Evolutionary conservation across 2,329 filamentous ascomycete genomes (phyloP).

Genomic region (Pleomassaria siparia): DNA sequence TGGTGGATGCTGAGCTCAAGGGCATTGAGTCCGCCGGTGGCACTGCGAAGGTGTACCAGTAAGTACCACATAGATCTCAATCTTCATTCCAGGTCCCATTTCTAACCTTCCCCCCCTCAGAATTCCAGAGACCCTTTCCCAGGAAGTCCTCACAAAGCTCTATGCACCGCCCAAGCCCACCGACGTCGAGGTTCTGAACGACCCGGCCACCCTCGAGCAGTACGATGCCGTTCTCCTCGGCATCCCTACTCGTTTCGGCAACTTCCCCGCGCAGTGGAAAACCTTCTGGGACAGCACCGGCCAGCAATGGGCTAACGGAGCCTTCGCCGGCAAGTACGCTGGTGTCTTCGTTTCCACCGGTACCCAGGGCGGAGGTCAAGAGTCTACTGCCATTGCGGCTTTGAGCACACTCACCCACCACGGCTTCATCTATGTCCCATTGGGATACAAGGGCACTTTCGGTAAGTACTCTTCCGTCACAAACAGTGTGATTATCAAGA

Average conservation of each 20-base stretch:
- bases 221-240: conserved; percentile 93
- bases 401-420: conserved; percentile 90
- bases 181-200: conserved; percentile 63
- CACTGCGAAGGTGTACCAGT: conserved; percentile 79
- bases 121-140: conserved; percentile 80
- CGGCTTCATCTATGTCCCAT: conserved; percentile 93
- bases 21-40: conserved; percentile 89
- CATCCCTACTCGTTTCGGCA: conserved; percentile 94
- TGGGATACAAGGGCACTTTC: conserved; percentile 87
- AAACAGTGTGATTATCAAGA: not conserved
- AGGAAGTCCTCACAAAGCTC: conserved; percentile 88
- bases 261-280: conserved; percentile 97
- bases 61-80: conserved; percentile 33
- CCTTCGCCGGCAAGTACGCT: conserved; percentile 83
- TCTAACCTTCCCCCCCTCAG: conserved; percentile 40
- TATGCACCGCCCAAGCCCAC: conserved; percentile 76
- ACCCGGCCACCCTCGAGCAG: conserved; percentile 62
- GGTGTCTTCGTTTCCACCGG: conserved; percentile 90
- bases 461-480: conserved; percentile 17
- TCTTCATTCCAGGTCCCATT: not conserved
- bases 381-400: conserved; percentile 76
- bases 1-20: conserved; percentile 76
- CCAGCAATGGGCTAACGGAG: conserved; percentile 76
- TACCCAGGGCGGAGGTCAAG: conserved; percentile 83
- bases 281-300: conserved; percentile 89